These are phyloP conservation scores for Aspergillus phoenicis DNA, from an alignment of 2,329 filamentous ascomycete genomes.

Conservation along the genomic window DNA sequence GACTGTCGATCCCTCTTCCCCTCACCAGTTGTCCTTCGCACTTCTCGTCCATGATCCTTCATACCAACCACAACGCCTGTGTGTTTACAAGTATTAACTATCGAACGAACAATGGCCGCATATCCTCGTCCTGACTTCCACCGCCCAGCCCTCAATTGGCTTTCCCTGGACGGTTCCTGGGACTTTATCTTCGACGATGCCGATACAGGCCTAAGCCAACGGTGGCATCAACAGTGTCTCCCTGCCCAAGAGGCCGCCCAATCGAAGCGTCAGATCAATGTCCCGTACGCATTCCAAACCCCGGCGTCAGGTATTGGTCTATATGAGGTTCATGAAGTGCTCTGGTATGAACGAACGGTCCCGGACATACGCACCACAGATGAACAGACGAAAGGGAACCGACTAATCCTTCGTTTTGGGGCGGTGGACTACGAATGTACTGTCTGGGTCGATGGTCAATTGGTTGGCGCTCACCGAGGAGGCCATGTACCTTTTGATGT, in stretches of 20 bases:
- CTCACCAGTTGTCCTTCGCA: background rate
- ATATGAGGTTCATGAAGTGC: conserved; percentile 64
- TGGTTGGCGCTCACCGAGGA: conserved; percentile 57
- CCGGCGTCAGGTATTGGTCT: conserved; percentile 65
- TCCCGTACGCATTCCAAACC: conserved; percentile 68
- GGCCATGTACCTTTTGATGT: conserved; percentile 66
- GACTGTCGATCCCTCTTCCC: background rate
- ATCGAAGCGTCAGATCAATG: conserved; percentile 58
- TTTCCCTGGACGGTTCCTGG: conserved; percentile 65
- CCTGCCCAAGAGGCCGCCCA: conserved; percentile 41
- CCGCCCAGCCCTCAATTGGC: conserved; percentile 59
- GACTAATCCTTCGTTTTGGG: conserved; percentile 50
- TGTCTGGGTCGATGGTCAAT: conserved; percentile 59
- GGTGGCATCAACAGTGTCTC: conserved; percentile 59
- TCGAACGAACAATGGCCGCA: background rate
- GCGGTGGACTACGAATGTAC: conserved; percentile 55
- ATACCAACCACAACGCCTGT: background rate
- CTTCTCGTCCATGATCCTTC: background rate
- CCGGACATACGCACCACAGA: conserved; percentile 51
- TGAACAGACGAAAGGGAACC: conserved; percentile 45
- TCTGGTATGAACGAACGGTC: conserved; percentile 66
- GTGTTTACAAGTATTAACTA: background rate
- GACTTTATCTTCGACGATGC: conserved; percentile 67
- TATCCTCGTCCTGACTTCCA: conserved; percentile 69
- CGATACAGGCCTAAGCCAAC: conserved; percentile 56